These are phyloP conservation scores for Hyphopichia pseudoburtonii DNA, from an alignment of 1,139 yeast species.

Conservation along the genomic window DNA sequence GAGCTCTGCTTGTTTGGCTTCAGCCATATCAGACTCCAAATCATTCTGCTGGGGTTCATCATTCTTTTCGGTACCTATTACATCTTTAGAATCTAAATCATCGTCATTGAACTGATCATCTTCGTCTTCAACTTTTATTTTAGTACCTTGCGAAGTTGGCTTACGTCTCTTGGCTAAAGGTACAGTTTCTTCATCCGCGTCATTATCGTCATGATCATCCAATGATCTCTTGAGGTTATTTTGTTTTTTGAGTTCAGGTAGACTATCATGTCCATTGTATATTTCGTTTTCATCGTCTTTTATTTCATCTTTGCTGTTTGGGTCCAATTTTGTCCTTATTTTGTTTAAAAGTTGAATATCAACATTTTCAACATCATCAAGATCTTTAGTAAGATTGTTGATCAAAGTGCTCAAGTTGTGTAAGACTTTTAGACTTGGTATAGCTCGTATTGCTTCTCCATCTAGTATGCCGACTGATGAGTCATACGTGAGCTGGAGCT, in stretches of 20 bases:
- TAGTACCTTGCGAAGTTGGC: slow-evolving; percentile 1
- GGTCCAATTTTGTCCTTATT: slow-evolving; percentile 17
- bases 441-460: slow-evolving; percentile 52
- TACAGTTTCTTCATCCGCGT: slow-evolving; percentile 13
- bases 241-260: slow-evolving; percentile 1
- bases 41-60: slow-evolving; percentile 11
- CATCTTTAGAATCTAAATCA: slow-evolving; percentile 12
- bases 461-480: slow-evolving; percentile 58
- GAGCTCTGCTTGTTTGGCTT: slow-evolving; percentile 5
- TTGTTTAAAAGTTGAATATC: slow-evolving; percentile 41
- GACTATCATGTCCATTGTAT: slow-evolving; percentile 3
- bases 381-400: slow-evolving; percentile 47
- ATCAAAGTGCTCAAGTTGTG: slow-evolving; percentile 48
- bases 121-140: slow-evolving; percentile 12
- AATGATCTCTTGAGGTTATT: slow-evolving; percentile 8
- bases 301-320: slow-evolving; percentile 8
- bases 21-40: slow-evolving; percentile 4
- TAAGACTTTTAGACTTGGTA: slow-evolving; percentile 49
- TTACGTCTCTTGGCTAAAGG: slow-evolving; percentile 14
- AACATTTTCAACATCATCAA: slow-evolving; percentile 44
- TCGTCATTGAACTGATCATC: slow-evolving; percentile 9
- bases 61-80: slow-evolving; percentile 5
- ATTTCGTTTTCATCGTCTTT: slow-evolving; percentile 9
- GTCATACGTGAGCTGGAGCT: slow-evolving; percentile 56
- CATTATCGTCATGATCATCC: slow-evolving; percentile 8